A percentile compares a stretch with the other conserved stretches of the same genome.
Evolutionary conservation across 2,329 filamentous ascomycete genomes (phyloP).

Genomic region (Chalaropsis thielavioides): DNA sequence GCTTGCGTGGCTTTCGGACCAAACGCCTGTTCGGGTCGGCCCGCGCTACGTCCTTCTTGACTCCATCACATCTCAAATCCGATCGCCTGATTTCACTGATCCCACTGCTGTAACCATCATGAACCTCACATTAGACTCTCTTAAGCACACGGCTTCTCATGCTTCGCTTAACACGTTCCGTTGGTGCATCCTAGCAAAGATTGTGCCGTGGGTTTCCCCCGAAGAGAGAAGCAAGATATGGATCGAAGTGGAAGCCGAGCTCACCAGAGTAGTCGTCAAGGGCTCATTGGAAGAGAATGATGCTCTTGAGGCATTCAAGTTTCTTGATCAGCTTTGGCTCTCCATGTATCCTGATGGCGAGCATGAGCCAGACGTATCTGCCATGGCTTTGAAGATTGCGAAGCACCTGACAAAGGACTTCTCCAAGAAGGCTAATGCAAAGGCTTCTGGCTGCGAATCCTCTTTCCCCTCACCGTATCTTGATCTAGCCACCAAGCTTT

Average conservation of each 20-base stretch:
- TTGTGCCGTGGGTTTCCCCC: conserved; percentile 25
- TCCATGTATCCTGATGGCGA: conserved; percentile 27
- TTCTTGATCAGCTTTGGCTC: conserved; percentile 28
- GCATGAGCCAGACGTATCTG: conserved; percentile 23
- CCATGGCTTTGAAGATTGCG: conserved; percentile 25
- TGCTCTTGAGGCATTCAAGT: conserved; percentile 30
- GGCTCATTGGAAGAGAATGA: conserved; percentile 25
- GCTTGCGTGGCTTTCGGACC: conserved; percentile 29
- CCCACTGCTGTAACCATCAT: conserved; percentile 28
- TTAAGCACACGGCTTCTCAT: conserved; percentile 22
- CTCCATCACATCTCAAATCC: conserved; percentile 30
- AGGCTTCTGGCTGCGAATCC: not conserved
- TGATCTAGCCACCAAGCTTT: conserved; percentile 13
- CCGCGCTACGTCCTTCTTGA: conserved; percentile 31
- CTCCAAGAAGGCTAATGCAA: conserved; percentile 18
- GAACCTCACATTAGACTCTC: conserved; percentile 24
- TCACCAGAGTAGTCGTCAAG: conserved; percentile 25
- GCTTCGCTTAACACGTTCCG: conserved; percentile 26
- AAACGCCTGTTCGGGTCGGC: conserved; percentile 23
- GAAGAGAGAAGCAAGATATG: conserved; percentile 25
- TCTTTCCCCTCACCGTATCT: conserved; percentile 7
- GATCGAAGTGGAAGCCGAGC: conserved; percentile 23
- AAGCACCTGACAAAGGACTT: conserved; percentile 24
- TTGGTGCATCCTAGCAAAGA: conserved; percentile 29
- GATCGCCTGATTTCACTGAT: conserved; percentile 30